Evolutionary conservation across 306 rosid genomes (phyloP), one percentile per base, ranked within the genome.

Genomic region (Comarum palustre): DNA sequence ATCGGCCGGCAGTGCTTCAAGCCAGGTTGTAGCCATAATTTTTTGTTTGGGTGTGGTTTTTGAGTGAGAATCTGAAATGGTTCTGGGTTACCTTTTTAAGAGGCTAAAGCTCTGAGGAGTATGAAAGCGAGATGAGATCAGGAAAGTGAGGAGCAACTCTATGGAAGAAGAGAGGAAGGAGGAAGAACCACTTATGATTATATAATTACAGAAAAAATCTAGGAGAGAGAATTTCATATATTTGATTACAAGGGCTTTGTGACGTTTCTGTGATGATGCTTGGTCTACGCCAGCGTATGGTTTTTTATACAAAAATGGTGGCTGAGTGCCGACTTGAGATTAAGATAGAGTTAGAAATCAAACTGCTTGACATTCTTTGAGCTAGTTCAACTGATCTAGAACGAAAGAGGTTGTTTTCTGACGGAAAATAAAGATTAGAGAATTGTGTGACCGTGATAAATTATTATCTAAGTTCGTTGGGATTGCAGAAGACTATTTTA

Each of bases 131-230:
- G 5, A 24, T 46, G 41, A 16, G 54, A 39, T 2, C 51, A 73
- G 86, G 96, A 90, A 90, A 73, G 84, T 13, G 88, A 50, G 76
- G 22, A 5, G 75, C 29, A 73, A 59, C 55, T 84, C 74, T 66
- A n/a, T 10, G 86, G 93, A 88, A 88, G 78, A 29, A 74, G 78
- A 12, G 2, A 29, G 77, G 93, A 85, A 88, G 50, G 76, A n/a
- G 48, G 6, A 0, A 8, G 27, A 11, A 0, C 50, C 50, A 13
- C 3, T 2, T 50, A 34, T 16, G 1, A 29, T 17, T 4, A 72
- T 82, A 76, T 43, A 66, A 73, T 78, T 72, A 58, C 3, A 27
- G 3, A 39, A 66, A 29, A 65, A 42, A 41, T 66, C 7, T 2
- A 31, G 9, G 16, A 42, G 19, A 32, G 72, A 76, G 72, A 59